Base-by-base conservation (phyloP, 129 eudicot species). In the Pittosporum tobira region DNA sequence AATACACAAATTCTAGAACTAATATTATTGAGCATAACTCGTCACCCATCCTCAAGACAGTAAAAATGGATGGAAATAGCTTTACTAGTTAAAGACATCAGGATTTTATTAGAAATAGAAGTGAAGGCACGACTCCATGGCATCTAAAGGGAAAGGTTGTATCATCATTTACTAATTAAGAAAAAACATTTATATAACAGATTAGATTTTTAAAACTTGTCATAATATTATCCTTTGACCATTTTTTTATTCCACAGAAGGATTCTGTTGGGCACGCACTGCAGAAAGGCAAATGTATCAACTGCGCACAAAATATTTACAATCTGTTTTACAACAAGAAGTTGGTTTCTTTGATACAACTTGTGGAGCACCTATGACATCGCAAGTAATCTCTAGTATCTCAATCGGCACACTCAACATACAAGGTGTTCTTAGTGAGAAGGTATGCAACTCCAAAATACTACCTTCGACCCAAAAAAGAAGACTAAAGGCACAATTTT, bases 231-330 rank as follows among this genome's bases (percentile, higher is more conserved):
- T 51, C 16, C 34, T 26, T 51, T 51, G 36, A 3, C 18, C 36
- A 44, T 44, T 44, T 44, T 44, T 1, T 14, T 44, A 5, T 16
- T 18, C n/a, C 3, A 44, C 16, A 51, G 36, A 51, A 24, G 57
- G 57, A 24, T 51, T 19, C 4, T 51, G 57, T 51, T 51, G 57
- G 57, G 27, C 57, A 51, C 2, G 19, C 25, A 51, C 57, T 8
- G 16, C 57, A 13, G 31, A 25, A 15, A 51, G 34, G 24, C 37
- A 51, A 25, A 26, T 26, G 1, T 51, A 25, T 13, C 11, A 34
- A 24, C 8, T 25, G n/a, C 25, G 57, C 28, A 12, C 30, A 10
- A 21, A 24, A 51, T 51, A 51, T 51, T 51, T 51, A 24, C 25
- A 51, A 24, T 31, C 57, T 1, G 31, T 25, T 12, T 34, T 51